Conservation (phyloP, 768 basidiomycete genomes). For the Dictyophora rubrovolvata region DNA sequence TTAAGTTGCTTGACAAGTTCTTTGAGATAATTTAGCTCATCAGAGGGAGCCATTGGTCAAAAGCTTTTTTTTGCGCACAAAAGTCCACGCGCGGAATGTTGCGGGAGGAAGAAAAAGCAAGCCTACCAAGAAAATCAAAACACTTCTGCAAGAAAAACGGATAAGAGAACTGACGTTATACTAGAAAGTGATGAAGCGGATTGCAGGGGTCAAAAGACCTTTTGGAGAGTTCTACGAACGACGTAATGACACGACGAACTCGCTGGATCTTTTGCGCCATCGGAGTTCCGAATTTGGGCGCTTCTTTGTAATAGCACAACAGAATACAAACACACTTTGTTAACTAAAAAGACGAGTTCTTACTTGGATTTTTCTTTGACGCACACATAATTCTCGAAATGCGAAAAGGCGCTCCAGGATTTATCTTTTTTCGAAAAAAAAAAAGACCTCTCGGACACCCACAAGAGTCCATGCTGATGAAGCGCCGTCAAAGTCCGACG, state of each 20-base stretch:
- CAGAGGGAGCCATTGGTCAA: conserved; percentile 45
- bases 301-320: too few relatives aligned
- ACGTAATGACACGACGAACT: not conserved
- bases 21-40: conserved; percentile 94
- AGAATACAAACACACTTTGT: too few relatives aligned
- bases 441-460: not conserved
- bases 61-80: not conserved
- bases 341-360: too few relatives aligned
- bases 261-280: not conserved
- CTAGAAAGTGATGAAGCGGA: not conserved
- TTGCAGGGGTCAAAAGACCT: not conserved
- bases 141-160: too few relatives aligned
- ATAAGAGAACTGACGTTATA: not conserved
- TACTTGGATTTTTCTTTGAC: too few relatives aligned
- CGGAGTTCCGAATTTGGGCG: not conserved
- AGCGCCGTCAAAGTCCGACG: not conserved
- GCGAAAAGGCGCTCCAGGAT: too few relatives aligned
- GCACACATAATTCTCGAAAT: too few relatives aligned
- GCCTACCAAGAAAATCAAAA: not conserved
- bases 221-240: not conserved
- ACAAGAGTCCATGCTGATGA: not conserved
- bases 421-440: too few relatives aligned
- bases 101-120: not conserved
- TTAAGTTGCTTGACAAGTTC: conserved; percentile 81
- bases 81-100: not conserved